Percentiles rank a stretch among this genome's conserved stretches.
Evolutionary conservation across 257 asterid species (phyloP).

Genomic region (Verbascum thapsus): DNA sequence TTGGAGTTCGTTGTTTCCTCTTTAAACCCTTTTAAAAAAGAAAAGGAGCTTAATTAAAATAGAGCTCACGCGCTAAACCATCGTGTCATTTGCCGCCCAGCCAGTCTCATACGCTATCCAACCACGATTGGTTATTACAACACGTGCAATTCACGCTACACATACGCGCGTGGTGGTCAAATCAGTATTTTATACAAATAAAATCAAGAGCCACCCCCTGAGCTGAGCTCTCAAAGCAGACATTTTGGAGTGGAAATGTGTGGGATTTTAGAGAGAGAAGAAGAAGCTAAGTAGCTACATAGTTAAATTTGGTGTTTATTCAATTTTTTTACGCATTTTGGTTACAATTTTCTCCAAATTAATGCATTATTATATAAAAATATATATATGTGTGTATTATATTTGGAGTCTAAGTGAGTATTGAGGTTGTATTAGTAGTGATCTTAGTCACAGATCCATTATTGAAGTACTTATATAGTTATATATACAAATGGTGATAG

Average conservation of each 20-base stretch:
- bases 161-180: constrained; percentile 38
- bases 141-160: constrained; percentile 37
- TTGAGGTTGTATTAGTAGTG: no score
- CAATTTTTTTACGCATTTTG: constrained; percentile 5
- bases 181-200: constrained; percentile 27
- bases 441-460: constrained; percentile 38
- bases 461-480: not conserved
- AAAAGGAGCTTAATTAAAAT: not conserved
- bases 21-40: constrained; percentile 3
- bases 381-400: no score
- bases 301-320: no score
- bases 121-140: not conserved
- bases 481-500: not conserved
- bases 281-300: not conserved
- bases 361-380: no score
- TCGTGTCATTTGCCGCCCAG: not conserved
- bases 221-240: constrained; percentile 21
- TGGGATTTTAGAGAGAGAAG: constrained; percentile 5
- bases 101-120: no score
- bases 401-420: no score
- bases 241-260: constrained; percentile 25
- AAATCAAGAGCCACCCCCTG: constrained; percentile 37
- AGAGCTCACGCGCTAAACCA: constrained; percentile 9
- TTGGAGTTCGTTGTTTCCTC: not conserved
- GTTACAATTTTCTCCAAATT: no score